phyloP scores from a whole-genome alignment of 2,329 filamentous ascomycete genomes.

The Arthrobotrys megalospora region DNA sequence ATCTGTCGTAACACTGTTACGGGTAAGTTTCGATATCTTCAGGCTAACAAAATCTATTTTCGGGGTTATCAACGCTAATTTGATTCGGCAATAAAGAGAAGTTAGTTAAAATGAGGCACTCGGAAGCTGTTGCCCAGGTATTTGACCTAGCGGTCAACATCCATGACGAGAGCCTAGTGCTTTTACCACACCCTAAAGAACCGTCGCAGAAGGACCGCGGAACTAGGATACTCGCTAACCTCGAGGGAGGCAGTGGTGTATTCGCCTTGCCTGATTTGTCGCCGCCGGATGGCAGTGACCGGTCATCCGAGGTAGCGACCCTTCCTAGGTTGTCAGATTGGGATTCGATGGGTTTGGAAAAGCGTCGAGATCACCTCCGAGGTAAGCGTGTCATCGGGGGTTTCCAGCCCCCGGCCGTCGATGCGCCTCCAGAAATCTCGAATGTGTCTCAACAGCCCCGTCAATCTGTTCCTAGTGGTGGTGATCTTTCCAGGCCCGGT shows the following conservation, averaged over 20 bases:
- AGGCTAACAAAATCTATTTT: conserved; percentile 64
- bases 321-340: conserved; percentile 29
- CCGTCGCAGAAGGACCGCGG: conserved; percentile 70
- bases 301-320: conserved; percentile 18
- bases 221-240: conserved; percentile 73
- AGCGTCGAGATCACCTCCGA: conserved; percentile 39
- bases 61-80: conserved; percentile 69
- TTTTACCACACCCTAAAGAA: conserved; percentile 83
- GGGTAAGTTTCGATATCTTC: conserved; percentile 75
- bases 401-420: conserved; percentile 27
- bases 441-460: conserved; percentile 31
- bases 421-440: conserved; percentile 33
- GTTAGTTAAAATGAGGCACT: conserved; percentile 75
- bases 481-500: conserved; percentile 4
- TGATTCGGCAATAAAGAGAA: conserved; percentile 21
- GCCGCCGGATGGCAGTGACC: neutral
- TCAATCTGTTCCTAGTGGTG: neutral
- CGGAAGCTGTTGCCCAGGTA: conserved; percentile 85
- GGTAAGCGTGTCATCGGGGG: conserved; percentile 34
- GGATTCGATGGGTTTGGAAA: conserved; percentile 49
- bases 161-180: conserved; percentile 79
- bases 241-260: conserved; percentile 50
- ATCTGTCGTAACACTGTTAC: conserved; percentile 38
- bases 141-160: conserved; percentile 87
- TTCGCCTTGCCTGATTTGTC: conserved; percentile 43